Evolutionary conservation across 2,329 filamentous ascomycete genomes (phyloP).

Genomic region (Fusarium tupiense): DNA sequence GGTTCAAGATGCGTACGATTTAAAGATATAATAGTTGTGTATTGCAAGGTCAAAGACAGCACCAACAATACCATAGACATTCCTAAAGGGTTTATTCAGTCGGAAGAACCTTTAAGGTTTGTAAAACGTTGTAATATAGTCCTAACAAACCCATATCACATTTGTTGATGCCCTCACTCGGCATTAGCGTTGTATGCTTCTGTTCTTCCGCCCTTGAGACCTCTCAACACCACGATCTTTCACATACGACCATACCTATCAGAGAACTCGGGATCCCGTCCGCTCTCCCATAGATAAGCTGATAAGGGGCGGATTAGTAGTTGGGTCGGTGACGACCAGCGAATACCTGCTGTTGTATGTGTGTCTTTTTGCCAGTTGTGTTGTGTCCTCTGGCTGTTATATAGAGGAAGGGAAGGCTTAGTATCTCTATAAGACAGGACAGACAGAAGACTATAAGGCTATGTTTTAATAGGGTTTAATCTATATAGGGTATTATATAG

Average conservation of each 20-base stretch:
- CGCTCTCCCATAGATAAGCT: slow-evolving; percentile 5
- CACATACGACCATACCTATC: slow-evolving; percentile 3
- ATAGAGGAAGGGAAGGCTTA: not conserved
- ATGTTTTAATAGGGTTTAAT: too few species aligned
- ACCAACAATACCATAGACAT: not conserved
- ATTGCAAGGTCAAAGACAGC: not conserved
- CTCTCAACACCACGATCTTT: not conserved
- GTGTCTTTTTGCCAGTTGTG: not conserved
- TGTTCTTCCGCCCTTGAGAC: not conserved
- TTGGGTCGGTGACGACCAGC: slow-evolving; percentile 9
- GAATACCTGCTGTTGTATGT: slow-evolving; percentile 4
- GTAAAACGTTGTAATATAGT: not conserved
- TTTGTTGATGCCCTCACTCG: not conserved
- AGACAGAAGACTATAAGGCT: not conserved
- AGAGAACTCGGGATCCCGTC: slow-evolving; percentile 3
- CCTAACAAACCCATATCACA: too few species aligned
- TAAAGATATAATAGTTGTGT: too few species aligned
- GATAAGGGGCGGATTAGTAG: slow-evolving; percentile 11
- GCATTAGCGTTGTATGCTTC: not conserved
- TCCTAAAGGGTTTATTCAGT: not conserved
- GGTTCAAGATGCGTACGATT: too few species aligned
- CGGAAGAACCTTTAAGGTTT: too few species aligned
- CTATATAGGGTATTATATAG: not conserved
- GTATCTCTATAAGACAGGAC: not conserved
- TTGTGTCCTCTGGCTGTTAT: not conserved